These are phyloP conservation scores for Termitomyces sp. DNA, from an alignment of 768 basidiomycete species.

Conservation along the genomic window DNA sequence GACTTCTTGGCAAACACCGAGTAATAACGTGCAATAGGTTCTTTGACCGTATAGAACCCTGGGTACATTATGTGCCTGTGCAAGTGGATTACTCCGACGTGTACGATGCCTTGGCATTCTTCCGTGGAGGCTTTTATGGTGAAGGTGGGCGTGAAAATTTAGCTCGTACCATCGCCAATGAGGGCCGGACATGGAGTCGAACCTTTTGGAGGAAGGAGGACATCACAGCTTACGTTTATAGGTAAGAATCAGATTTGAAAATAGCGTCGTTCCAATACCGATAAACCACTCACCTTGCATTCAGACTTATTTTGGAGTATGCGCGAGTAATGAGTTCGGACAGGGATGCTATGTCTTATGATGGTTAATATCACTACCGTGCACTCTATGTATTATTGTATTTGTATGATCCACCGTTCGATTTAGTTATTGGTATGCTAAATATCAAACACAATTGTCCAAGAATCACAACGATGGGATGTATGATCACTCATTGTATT, in stretches of 20 bases:
- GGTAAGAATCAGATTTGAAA: constrained; percentile 21
- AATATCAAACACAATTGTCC: no score
- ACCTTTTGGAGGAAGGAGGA: constrained; percentile 45
- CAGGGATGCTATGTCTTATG: constrained; percentile 22
- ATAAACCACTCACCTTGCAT: not conserved
- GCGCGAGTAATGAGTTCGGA: constrained; percentile 23
- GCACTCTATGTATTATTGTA: no score
- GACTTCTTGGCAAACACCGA: not conserved
- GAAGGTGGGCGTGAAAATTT: constrained; percentile 45
- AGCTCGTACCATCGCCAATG: constrained; percentile 24
- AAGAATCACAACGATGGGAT: no score
- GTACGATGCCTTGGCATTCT: constrained; percentile 60
- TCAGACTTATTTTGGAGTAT: constrained; percentile 23
- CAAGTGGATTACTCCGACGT: constrained; percentile 52
- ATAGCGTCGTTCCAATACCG: not conserved
- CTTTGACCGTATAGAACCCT: constrained; percentile 32
- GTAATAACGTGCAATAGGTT: constrained; percentile 9
- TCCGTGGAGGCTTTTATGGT: constrained; percentile 46
- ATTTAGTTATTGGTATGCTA: no score
- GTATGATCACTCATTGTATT: no score
- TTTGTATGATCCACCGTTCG: constrained; percentile 17
- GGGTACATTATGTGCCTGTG: constrained; percentile 63
- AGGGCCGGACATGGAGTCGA: constrained; percentile 26
- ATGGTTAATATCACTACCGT: not conserved
- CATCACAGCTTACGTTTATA: constrained; percentile 40